These are phyloP conservation scores for Globomyces sp. DNA, from an alignment of 371 early-diverging fungal species.

Conservation along the genomic window DNA sequence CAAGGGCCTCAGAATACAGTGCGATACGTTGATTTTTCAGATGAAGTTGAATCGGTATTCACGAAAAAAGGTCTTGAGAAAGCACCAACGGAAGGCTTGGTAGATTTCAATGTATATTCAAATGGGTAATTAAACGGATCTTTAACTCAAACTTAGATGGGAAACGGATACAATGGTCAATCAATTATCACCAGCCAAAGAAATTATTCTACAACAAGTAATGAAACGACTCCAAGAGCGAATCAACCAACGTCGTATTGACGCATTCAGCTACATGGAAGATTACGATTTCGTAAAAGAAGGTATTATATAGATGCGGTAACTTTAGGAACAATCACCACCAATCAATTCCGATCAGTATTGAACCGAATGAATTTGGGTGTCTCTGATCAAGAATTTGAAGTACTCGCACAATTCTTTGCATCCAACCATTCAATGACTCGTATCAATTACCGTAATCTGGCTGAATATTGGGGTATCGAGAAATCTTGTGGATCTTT, in stretches of 20 bases:
- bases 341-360: constrained; percentile 45
- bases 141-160: constrained; percentile 6
- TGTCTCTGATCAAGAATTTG: constrained; percentile 40
- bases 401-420: constrained; percentile 35
- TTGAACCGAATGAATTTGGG: constrained; percentile 34
- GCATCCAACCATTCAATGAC: constrained; percentile 31
- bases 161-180: constrained; percentile 30
- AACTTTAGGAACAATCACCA: constrained; percentile 42
- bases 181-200: constrained; percentile 22
- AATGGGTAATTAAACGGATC: constrained; percentile 10
- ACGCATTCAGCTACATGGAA: constrained; percentile 40
- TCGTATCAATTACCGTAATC: constrained; percentile 33
- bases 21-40: constrained; percentile 41
- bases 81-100: constrained; percentile 37
- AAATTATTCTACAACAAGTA: constrained; percentile 26
- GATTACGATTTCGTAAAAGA: constrained; percentile 49
- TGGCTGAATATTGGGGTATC: constrained; percentile 15
- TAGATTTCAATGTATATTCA: constrained; percentile 30
- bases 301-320: constrained; percentile 27
- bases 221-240: constrained; percentile 28
- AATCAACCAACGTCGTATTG: constrained; percentile 31
- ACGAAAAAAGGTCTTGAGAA: constrained; percentile 42
- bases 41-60: constrained; percentile 50
- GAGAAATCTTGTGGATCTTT: too few relatives aligned
- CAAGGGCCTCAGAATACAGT: constrained; percentile 26